Conservation (phyloP, 2,329 filamentous ascomycete species). For the Dothiorella sarmentorum region DNA sequence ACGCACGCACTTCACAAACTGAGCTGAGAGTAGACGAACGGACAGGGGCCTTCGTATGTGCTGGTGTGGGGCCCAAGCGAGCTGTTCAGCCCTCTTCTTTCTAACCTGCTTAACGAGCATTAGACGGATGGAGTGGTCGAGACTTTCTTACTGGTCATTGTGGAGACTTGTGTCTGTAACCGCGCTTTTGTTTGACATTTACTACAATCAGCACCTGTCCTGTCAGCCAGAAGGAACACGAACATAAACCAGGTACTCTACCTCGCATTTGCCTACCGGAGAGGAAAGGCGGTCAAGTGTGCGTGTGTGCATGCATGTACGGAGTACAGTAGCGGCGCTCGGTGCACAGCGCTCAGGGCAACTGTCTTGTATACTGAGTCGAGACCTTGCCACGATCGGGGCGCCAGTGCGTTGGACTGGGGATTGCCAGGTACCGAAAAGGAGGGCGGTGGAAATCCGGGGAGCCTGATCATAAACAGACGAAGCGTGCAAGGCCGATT, state of each 20-base stretch:
- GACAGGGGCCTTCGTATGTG: neutral
- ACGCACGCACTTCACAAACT: neutral
- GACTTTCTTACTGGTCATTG: neutral
- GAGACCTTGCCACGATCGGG: neutral
- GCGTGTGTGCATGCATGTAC: neutral
- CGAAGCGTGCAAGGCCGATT: too few species aligned
- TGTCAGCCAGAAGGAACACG: too few species aligned
- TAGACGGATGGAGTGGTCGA: neutral
- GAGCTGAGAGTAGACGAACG: neutral
- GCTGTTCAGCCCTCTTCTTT: neutral
- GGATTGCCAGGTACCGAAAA: neutral
- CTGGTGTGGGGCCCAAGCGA: neutral
- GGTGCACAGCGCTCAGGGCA: neutral
- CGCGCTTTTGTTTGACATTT: too few species aligned
- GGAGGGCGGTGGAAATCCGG: neutral
- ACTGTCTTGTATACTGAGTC: neutral
- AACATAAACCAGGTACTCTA: neutral
- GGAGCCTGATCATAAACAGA: neutral
- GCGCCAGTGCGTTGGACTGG: neutral
- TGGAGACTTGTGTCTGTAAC: neutral
- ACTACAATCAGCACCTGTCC: neutral
- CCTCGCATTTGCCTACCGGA: neutral
- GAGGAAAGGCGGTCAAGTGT: slow-evolving; percentile 1
- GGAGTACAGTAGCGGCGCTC: neutral
- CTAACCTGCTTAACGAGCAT: neutral